phyloP scores from a whole-genome alignment of 768 basidiomycete genomes.

The Tricholoma saponaceum region DNA sequence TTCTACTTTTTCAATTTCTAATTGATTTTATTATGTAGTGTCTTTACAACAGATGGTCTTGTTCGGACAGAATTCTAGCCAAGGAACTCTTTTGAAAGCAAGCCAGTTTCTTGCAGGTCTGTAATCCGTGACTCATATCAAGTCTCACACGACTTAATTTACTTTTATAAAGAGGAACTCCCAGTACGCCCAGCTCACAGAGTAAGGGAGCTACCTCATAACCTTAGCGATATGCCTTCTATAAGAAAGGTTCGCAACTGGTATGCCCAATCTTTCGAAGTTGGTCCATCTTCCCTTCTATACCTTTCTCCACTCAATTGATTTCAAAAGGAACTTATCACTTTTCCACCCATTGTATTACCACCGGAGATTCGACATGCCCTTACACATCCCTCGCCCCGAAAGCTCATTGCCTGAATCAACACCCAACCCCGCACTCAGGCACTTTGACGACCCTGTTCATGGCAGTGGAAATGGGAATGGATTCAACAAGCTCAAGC shows the following conservation, averaged over 20 bases:
- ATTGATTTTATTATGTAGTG: conserved; percentile 39
- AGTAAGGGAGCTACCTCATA: conserved; percentile 94
- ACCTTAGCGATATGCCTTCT: conserved; percentile 84
- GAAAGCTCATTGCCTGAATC: conserved; percentile 62
- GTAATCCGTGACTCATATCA: conserved; percentile 1
- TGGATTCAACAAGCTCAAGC: conserved; percentile 52
- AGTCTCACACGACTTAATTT: neutral
- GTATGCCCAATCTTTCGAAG: conserved; percentile 99
- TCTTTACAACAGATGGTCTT: conserved; percentile 97
- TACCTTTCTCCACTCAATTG: neutral
- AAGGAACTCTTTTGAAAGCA: conserved; percentile 91
- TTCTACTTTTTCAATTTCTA: neutral
- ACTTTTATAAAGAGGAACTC: conserved; percentile 66
- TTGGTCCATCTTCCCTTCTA: conserved; percentile 30
- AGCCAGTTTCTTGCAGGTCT: conserved; percentile 83
- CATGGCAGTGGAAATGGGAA: conserved; percentile 28
- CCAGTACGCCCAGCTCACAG: conserved; percentile 94
- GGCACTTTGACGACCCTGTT: conserved; percentile 1
- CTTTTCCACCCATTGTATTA: conserved; percentile 75
- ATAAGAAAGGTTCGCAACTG: conserved; percentile 96
- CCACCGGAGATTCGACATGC: conserved; percentile 67
- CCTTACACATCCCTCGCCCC: conserved; percentile 42
- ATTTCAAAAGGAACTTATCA: conserved; percentile 73
- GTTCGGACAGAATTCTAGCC: conserved; percentile 93
- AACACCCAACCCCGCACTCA: conserved; percentile 72